phyloP scores from a whole-genome alignment of 768 basidiomycete genomes.

The Austroboletus festivus region DNA sequence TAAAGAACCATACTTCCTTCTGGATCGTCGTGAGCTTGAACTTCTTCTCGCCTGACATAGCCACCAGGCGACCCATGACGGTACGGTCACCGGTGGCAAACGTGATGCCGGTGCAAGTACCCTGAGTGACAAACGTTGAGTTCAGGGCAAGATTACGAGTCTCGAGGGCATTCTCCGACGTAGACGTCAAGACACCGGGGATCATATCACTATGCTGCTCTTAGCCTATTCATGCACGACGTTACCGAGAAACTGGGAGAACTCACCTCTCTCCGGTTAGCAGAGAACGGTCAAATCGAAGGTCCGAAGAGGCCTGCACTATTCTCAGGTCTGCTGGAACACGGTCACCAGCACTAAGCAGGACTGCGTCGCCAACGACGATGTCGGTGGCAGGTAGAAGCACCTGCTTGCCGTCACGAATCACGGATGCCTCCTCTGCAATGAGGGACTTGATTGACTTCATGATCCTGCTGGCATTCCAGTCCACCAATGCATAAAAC shows the following conservation, averaged over 20 bases:
- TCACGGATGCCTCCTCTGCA: slow-evolving; percentile 53
- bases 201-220: slow-evolving; percentile 35
- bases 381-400: slow-evolving; percentile 51
- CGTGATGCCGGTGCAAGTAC: slow-evolving; percentile 38
- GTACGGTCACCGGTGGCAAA: slow-evolving; percentile 42
- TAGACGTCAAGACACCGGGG: slow-evolving; percentile 41
- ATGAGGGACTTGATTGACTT: slow-evolving; percentile 55
- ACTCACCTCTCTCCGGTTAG: slow-evolving; percentile 45
- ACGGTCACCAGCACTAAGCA: slow-evolving; percentile 50
- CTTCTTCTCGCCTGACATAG: slow-evolving; percentile 45
- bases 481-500: slow-evolving; percentile 50
- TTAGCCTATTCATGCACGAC: slow-evolving; percentile 1
- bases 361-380: slow-evolving; percentile 51
- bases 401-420: slow-evolving; percentile 45
- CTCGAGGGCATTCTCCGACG: slow-evolving; percentile 46
- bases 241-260: not conserved
- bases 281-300: slow-evolving; percentile 48
- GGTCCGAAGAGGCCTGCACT: slow-evolving; percentile 46
- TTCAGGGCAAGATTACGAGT: slow-evolving; percentile 48
- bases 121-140: slow-evolving; percentile 40
- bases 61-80: slow-evolving; percentile 51
- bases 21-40: slow-evolving; percentile 47
- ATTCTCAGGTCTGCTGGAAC: slow-evolving; percentile 60
- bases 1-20: slow-evolving; percentile 47
- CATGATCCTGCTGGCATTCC: slow-evolving; percentile 46